Evolutionary conservation across 2,329 filamentous ascomycete species (phyloP).

Genomic region (Sporothrix protearum): DNA sequence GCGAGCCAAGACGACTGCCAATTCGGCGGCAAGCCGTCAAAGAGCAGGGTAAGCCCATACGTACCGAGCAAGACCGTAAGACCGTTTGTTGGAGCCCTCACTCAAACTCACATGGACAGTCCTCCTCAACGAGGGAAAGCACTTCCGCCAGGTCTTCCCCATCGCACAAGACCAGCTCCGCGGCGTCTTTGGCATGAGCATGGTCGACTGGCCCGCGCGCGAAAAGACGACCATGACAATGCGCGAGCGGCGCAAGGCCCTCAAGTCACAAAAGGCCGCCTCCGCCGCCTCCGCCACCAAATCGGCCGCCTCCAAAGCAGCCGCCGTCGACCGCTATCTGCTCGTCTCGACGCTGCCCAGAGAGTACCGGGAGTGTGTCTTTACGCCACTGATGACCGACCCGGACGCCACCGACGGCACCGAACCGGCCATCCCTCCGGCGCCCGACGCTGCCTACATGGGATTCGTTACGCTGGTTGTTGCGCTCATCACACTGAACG

Average conservation of each 20-base stretch:
- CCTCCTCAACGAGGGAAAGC: constrained; percentile 63
- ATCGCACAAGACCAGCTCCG: constrained; percentile 70
- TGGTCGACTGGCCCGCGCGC: constrained; percentile 74
- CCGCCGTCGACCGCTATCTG: constrained; percentile 65
- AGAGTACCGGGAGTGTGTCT: constrained; percentile 54
- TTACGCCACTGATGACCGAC: constrained; percentile 36
- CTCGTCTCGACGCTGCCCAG: constrained; percentile 69
- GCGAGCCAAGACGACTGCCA: constrained; percentile 59
- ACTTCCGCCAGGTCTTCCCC: constrained; percentile 75
- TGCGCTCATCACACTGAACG: constrained; percentile 69
- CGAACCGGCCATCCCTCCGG: constrained; percentile 52
- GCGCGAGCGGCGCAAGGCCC: constrained; percentile 71
- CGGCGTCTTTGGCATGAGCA: constrained; percentile 82
- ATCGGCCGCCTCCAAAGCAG: constrained; percentile 44
- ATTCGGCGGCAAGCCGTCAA: constrained; percentile 61
- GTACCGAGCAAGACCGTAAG: neutral
- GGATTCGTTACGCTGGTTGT: constrained; percentile 79
- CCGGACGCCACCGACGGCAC: constrained; percentile 62
- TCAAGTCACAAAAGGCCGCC: constrained; percentile 27
- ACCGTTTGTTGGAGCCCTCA: too few relatives aligned
- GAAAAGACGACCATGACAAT: constrained; percentile 70
- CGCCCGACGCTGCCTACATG: constrained; percentile 73
- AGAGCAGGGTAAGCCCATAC: constrained; percentile 52
- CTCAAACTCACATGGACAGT: constrained; percentile 44
- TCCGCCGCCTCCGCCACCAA: constrained; percentile 35